Percentiles rank a stretch among this genome's conserved stretches.
phyloP scores from a whole-genome alignment of 2,329 filamentous ascomycete genomes.

The Ophiostoma sp. region DNA sequence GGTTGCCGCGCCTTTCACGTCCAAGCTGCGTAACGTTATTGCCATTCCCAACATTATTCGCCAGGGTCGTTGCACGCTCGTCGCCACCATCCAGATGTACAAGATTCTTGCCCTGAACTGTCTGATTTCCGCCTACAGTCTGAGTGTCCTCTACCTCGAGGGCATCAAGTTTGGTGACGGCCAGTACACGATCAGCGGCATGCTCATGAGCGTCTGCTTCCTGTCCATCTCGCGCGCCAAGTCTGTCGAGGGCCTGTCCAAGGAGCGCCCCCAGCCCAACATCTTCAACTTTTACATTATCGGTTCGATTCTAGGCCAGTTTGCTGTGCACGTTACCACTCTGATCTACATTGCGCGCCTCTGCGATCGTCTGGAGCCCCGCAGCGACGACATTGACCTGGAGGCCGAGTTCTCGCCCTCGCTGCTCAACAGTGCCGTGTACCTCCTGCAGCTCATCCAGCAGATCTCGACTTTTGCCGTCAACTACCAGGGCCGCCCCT shows the following conservation, averaged over 20 bases:
- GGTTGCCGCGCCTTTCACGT: conserved; percentile 94
- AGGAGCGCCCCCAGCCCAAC: conserved; percentile 95
- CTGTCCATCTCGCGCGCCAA: conserved; percentile 96
- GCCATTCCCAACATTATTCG: conserved; percentile 98
- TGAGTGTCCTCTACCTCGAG: conserved; percentile 93
- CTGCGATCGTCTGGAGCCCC: conserved; percentile 78
- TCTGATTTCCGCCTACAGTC: conserved; percentile 92
- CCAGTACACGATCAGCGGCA: conserved; percentile 96
- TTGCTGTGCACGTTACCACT: conserved; percentile 89
- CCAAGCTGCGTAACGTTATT: conserved; percentile 93
- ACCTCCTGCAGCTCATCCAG: conserved; percentile 94
- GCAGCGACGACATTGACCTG: conserved; percentile 65
- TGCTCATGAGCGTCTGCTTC: conserved; percentile 99
- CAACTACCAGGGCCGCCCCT: conserved; percentile 97
- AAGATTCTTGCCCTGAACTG: conserved; percentile 98
- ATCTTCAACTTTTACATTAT: conserved; percentile 99
- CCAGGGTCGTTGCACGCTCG: conserved; percentile 92
- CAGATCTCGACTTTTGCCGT: conserved; percentile 99
- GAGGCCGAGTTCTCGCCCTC: conserved; percentile 93
- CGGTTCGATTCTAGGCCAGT: conserved; percentile 92
- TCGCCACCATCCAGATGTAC: conserved; percentile 99
- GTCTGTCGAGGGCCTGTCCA: conserved; percentile 89
- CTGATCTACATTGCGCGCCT: conserved; percentile 89
- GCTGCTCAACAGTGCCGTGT: conserved; percentile 92
- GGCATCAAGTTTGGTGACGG: conserved; percentile 99